Evolutionary conservation across 768 basidiomycete genomes (phyloP), one percentile per base, ranked within the genome.

Genomic region (Saitozyma sp.): DNA sequence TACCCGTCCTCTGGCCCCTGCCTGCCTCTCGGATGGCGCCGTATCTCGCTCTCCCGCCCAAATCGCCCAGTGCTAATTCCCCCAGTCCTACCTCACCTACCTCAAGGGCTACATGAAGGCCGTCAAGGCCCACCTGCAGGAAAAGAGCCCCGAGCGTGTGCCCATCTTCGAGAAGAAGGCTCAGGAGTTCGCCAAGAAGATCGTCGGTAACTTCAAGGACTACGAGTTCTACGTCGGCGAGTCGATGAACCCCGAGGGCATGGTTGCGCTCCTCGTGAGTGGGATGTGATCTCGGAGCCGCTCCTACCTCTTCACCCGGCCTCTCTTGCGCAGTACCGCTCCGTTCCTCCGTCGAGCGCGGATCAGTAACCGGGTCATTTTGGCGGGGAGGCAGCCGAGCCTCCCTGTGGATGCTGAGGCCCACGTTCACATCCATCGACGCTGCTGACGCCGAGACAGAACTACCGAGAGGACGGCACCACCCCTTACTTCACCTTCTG

Each of bases 61-160:
- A 2, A 1, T 9, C 40, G 29, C 29, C 10, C n/a, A 17, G 48
- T 9, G 40, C 46, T 52, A 37, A 50, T 29, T 38, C 10, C 2
- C 9, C 0, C 48, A 77, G 81, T 79, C 81, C n/a, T 98, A 84
- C 80, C 80, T 90, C 46, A 75, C 83, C 9, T 87, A 92, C 78
- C 86, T 98, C 78, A 98, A 95, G 90, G 86, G 82, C 13, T 99
- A 99, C 84, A 95, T 98, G 94, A 98, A 98, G 82, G 81, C 84
- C 11, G 82, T 97, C 79, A 93, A 96, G 83, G 76, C 71, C 2
- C 75, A 89, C 54, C 84, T 98, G 50, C 46, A 75, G 46, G 77
- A 84, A 71, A 77, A 59, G 2, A 80, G 85, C 14, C 85, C 88
- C 10, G 88, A 86, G 0, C 84, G 84, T 8, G 88, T 93, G 38